phyloP scores from a whole-genome alignment of 768 basidiomycete species.

The Auricularia sp. region DNA sequence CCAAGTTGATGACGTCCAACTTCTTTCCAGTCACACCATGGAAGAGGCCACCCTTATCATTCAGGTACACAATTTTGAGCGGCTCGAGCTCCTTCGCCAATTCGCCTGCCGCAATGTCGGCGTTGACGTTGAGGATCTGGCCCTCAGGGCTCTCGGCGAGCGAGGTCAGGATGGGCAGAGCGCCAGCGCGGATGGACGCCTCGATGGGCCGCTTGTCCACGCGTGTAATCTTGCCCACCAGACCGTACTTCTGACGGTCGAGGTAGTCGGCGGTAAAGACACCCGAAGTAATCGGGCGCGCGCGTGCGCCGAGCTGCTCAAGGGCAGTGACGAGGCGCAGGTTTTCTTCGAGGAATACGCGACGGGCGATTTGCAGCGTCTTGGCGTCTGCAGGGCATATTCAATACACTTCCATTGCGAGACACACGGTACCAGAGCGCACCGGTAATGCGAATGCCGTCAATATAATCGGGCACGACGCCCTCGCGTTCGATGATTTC shows the following conservation, averaged over 20 bases:
- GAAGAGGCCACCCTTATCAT: conserved; percentile 96
- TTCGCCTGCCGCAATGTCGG: conserved; percentile 96
- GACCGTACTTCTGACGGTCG: conserved; percentile 86
- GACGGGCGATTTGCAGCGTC: conserved; percentile 87
- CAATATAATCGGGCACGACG: conserved; percentile 91
- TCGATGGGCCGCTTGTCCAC: conserved; percentile 96
- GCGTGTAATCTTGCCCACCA: conserved; percentile 90
- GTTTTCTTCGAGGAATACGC: conserved; percentile 96
- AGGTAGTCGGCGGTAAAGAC: conserved; percentile 97
- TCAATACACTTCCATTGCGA: not conserved
- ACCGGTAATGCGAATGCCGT: conserved; percentile 96
- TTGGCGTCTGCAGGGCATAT: conserved; percentile 57
- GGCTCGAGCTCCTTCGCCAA: conserved; percentile 96
- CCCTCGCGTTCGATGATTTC: conserved; percentile 88
- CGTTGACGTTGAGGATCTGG: conserved; percentile 98
- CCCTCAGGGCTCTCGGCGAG: conserved; percentile 91
- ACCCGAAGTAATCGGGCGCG: conserved; percentile 94
- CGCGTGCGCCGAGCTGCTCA: conserved; percentile 90
- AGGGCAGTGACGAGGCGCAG: conserved; percentile 87
- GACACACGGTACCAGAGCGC: conserved; percentile 14
- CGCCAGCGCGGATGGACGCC: conserved; percentile 91
- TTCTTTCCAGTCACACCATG: conserved; percentile 97
- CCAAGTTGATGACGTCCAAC: conserved; percentile 90
- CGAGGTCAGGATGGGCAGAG: conserved; percentile 89
- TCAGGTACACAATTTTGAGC: conserved; percentile 95